Evolutionary conservation across 805 yeast species (phyloP), one percentile per base, ranked within the genome.

Genomic region (Wickerhamiella spandovensis): DNA sequence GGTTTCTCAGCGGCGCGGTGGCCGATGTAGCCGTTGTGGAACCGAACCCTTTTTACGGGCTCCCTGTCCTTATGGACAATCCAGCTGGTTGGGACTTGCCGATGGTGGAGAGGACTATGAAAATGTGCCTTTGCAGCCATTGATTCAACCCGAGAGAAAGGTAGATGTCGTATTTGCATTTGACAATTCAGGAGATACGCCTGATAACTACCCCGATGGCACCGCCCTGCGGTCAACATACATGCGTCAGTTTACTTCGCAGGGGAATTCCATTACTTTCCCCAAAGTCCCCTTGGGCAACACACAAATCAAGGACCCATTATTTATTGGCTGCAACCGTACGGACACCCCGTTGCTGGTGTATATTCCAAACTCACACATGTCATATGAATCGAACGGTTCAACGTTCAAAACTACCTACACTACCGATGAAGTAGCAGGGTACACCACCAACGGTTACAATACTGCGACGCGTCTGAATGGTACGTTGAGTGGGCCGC

Each of bases 71-170:
- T 28, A 47, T 12, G 25, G 46, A 22, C 49, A 55, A 42, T 64
- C 65, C 6, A 72, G 75, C 37, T 63, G 50, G 65, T 66, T 83
- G 47, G 50, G 63, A 51, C 69, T 82, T 38, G 83, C 75, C 37
- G 89, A 82, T 61, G 89, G 89, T 56, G 88, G 88, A 58, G 86
- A 80, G 62, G 88, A 82, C 62, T 49, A 58, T 8, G 81, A 81
- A 63, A 78, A 79, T 56, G 67, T 82, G 39, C 88, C 89, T n/a
- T 63, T 81, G 37, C 64, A 67, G 35, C 87, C 88, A 15, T 67
- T 81, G 55, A 57, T 82, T 39, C 84, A 79, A 61, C 74, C 77
- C 42, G 74, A 72, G 51, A 71, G 88, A 62, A 66, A 72, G 13
- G 67, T 82, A 28, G 88, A 82, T 59, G 73, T 78, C n/a, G 65